A percentile compares a stretch with the other conserved stretches of the same genome.
Conservation (phyloP, 495 filamentous ascomycete genomes). For the Evernia prunastri region DNA sequence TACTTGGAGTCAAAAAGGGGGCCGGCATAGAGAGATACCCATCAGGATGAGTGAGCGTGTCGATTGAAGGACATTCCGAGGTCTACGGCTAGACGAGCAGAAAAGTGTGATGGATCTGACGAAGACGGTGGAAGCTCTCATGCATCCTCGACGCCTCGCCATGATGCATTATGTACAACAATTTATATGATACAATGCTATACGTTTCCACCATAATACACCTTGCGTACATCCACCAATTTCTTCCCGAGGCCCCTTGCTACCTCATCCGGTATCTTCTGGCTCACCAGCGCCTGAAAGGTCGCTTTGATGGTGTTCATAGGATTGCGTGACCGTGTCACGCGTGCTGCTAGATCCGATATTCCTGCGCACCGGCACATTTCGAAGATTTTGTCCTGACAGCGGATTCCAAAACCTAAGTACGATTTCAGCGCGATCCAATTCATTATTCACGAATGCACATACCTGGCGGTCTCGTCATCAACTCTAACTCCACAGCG, state of each 20-base stretch:
- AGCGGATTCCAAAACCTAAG: conserved; percentile 86
- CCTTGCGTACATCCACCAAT: conserved; percentile 89
- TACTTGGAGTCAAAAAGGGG: neutral
- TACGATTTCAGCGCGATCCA: neutral
- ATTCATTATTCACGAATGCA: conserved; percentile 4
- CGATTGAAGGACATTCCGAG: neutral
- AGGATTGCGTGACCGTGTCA: conserved; percentile 74
- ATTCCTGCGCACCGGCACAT: conserved; percentile 81
- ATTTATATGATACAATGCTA: conserved; percentile 7
- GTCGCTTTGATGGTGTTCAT: conserved; percentile 96
- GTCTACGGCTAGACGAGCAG: neutral
- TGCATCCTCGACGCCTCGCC: neutral
- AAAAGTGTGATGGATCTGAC: neutral
- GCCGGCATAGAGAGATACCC: conserved; percentile 10
- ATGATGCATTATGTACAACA: conserved; percentile 13
- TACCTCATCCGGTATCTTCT: conserved; percentile 80
- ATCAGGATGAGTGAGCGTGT: neutral
- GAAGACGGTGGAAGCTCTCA: neutral
- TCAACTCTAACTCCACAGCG: conserved; percentile 71
- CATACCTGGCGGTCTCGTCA: conserved; percentile 80
- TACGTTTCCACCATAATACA: conserved; percentile 85
- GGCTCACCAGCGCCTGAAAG: conserved; percentile 70
- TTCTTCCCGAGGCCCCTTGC: conserved; percentile 84
- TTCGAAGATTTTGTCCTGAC: conserved; percentile 85
- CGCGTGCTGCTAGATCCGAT: conserved; percentile 72